These are phyloP conservation scores for Sphagnum tenellum DNA, from an alignment of 225 moss, liverwort and hornwort species.

Conservation along the genomic window DNA sequence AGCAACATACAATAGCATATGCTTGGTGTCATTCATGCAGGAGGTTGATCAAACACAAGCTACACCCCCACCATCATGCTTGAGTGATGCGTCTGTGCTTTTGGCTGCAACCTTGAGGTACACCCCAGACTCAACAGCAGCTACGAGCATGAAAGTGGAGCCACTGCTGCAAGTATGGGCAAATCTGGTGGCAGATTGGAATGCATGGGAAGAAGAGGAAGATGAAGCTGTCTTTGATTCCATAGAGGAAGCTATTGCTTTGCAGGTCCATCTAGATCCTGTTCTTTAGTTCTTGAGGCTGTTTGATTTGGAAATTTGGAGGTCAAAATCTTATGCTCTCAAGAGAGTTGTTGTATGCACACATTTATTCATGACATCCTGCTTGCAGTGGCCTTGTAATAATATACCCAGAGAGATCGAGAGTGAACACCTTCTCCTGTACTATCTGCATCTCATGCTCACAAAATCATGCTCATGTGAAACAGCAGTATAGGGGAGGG, in stretches of 20 bases:
- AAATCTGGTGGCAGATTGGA: slow-evolving; percentile 76
- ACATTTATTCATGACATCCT: too few species aligned
- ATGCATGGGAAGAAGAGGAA: slow-evolving; percentile 73
- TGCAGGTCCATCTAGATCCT: slow-evolving; percentile 46
- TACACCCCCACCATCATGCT: slow-evolving; percentile 66
- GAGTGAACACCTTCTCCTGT: too few species aligned
- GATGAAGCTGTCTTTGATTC: slow-evolving; percentile 77
- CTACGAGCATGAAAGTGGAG: slow-evolving; percentile 54
- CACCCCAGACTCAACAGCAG: slow-evolving; percentile 54
- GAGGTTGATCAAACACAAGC: slow-evolving; percentile 32
- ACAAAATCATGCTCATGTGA: too few species aligned
- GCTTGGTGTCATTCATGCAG: slow-evolving; percentile 13
- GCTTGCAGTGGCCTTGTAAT: too few species aligned
- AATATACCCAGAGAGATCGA: too few species aligned
- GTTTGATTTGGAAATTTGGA: background rate
- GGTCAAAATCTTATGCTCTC: too few species aligned
- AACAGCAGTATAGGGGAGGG: too few species aligned
- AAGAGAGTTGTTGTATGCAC: too few species aligned
- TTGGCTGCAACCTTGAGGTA: slow-evolving; percentile 73
- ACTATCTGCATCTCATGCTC: too few species aligned
- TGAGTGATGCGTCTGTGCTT: slow-evolving; percentile 75
- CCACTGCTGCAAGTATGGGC: slow-evolving; percentile 69
- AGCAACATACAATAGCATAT: background rate
- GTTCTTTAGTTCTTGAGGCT: slow-evolving; percentile 3
- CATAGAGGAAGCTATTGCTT: slow-evolving; percentile 62